Base-by-base conservation (phyloP, 768 basidiomycete genomes). In the Russula foetens region DNA sequence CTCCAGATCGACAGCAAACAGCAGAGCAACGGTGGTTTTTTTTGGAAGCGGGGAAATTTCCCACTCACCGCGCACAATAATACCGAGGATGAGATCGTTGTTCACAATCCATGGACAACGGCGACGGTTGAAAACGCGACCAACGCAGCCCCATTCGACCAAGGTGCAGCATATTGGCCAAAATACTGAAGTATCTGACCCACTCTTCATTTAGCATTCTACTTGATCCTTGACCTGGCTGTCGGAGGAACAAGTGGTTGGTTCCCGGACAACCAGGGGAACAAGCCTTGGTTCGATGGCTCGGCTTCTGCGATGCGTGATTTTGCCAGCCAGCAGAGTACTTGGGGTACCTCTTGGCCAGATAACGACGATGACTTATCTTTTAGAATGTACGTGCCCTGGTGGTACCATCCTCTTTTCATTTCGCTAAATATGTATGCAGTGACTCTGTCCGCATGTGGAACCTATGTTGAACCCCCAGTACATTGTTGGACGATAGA, bases 281-380 rank as follows among this genome's bases (percentile, higher is more conserved):
- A 74, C 65, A 77, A 77, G 71, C 71, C 72, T 79, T 92, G 89
- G 90, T 77, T 84, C 33, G 84, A 92, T 69, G 73, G 74, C 19
- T 80, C 80, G 57, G 63, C 15, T 71, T 74, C 76, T n/a, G 89
- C 88, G 9, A 89, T 89, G 86, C 74, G 72, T 47, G 85, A 87
- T 56, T 90, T 91, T 70, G 82, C 84, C 19, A 59, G 70, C 8
- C 80, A 76, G 4, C 79, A 88, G 71, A 73, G 74, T 39, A 76
- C 79, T 53, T 94, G 92, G 92, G 80, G 79, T 64, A 76, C 81
- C 53, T 88, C 86, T 9, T 93, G 92, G 92, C 84, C 88, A 3
- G 70, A 76, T 7, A 79, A 76, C 52, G 76, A 81, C 11, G 77
- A 82, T 59, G 78, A 82, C 52, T 77, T 86, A 31, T 84, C 86